Percentiles rank a stretch among this genome's conserved stretches.
phyloP scores from a whole-genome alignment of 495 filamentous ascomycete species.

The Aspergillus coremiiformis region DNA sequence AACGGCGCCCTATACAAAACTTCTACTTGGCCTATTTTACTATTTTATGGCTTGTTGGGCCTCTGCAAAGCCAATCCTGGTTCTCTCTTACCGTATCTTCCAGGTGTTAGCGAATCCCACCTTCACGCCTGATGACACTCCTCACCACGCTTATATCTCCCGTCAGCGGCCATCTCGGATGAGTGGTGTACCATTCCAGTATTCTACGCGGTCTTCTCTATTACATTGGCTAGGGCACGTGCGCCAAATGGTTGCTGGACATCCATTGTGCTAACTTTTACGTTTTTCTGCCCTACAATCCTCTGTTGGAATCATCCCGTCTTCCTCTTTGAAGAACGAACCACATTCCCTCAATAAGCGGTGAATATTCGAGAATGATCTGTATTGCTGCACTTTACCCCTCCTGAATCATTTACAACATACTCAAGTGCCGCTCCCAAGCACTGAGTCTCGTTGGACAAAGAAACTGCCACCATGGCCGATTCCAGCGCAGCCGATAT shows the following conservation, averaged over 20 bases:
- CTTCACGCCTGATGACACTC: not conserved
- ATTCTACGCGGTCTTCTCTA: too few species aligned
- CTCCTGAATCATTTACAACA: not conserved
- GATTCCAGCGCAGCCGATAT: conserved; percentile 26
- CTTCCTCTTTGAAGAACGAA: not conserved
- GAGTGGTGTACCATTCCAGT: too few species aligned
- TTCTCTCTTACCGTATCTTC: not conserved
- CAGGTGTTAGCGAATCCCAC: not conserved
- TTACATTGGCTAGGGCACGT: too few species aligned
- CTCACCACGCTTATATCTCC: too few species aligned
- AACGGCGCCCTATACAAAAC: not conserved
- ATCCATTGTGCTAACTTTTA: too few species aligned
- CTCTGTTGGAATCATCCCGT: not conserved
- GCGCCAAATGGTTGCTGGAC: too few species aligned
- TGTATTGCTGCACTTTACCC: not conserved
- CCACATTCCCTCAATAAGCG: not conserved
- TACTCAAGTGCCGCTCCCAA: not conserved
- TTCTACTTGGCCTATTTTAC: not conserved
- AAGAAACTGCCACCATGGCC: conserved; percentile 12
- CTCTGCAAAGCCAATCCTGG: not conserved
- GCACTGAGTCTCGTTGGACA: not conserved
- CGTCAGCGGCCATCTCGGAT: not conserved
- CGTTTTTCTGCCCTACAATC: too few species aligned
- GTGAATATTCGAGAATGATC: not conserved
- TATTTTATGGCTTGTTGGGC: not conserved